Evolutionary conservation across 805 yeast species (phyloP), one percentile per base, ranked within the genome.

Genomic region (Suhomyces kilbournensis): DNA sequence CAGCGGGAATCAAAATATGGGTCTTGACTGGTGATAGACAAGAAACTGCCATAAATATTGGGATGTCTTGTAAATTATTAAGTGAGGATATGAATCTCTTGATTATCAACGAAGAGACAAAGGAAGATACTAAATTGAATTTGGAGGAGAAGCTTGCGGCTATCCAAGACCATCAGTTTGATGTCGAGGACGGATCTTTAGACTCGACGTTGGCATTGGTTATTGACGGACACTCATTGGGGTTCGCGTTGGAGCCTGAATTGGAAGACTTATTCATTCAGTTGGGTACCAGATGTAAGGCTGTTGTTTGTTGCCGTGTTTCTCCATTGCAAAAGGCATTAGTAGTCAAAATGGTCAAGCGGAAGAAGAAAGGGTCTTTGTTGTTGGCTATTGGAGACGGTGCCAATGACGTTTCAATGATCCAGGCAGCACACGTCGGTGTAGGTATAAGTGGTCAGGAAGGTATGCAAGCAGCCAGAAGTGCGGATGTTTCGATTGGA

Each of bases 391-490:
- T 94, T 64, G 99, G 99, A 44, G 99, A 94, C 71, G 99, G 99
- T 64, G 99, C 99, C 2, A 94, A 94, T 65, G 99, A 94, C 73
- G 99, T 94, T 40, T 87, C 96, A 35, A 94, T 94, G 99, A 94
- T 94, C 58, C 99, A 94, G 70, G 98, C 99, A 14, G 99, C 99
- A 0, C 98, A 94, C 69, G 97, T 94, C 49, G 99, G 99, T 56
- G 97, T 94, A 22, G 99, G 99, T 66, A 96, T 94, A 56, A 89
- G 96, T 70, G 99, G 99, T 58, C 87, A 91, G 93, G 99, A 94
- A 73, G 99, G 99, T 60, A 91, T 92, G 90, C 99, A 94, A 71
- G 99, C 99, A 9, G 97, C 99, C 0, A 81, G 99, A 68, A 86
- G 96, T 68, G 98, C 99, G 0, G 99, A 94, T 76, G 84, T 94